Base-by-base conservation (phyloP, 2,329 filamentous ascomycete species). In the Botryotinia globosa region DNA sequence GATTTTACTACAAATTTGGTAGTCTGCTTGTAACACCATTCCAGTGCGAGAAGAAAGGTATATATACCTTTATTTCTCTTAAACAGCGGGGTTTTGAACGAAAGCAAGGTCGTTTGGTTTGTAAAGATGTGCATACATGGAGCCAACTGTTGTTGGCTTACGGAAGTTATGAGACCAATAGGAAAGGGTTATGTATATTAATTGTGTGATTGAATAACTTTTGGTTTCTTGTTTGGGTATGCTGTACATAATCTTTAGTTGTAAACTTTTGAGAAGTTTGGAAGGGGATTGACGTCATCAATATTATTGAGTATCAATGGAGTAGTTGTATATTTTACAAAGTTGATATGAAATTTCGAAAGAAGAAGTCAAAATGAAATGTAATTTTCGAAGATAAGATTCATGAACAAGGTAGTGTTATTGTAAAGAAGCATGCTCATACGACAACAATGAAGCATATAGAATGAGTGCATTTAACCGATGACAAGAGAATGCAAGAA, bases 21-120 rank as follows among this genome's bases (percentile, higher is more conserved):
- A 8, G 54, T 20, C 22, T 61, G 32, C 20, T 34, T 10, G 10
- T 3, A 34, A 37, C 7, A 25, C 4, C 5, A 12, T 58, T 56
- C 1, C 2, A 22, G 29, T 20, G 56, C 32, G 9, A 59, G 12
- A 9, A 25, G 1, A 51, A n/a, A 5, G 9, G 8, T 34, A 34
- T 22, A 22, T 18, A 20, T 7, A 34, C 32, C 12, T 22, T 18
- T 32, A 8, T 59, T 59, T 34, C 56, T 34, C 14, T 22, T 18
- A 6, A 5, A 18, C 5, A 2, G 29, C 12, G 16, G 29, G 7
- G n/a, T 0, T 32, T 32, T 58, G 16, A 5, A 4, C 1, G 32
- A 34, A 32, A 34, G 3, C n/a, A 22, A 10, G 29, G 29, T 4
- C 29, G 12, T 29, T 22, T 34, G 6, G 20, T 59, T 18, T 20